These are phyloP conservation scores for Rhododendron kiyosumense DNA, from an alignment of 148 eudicot genomes.

Conservation along the genomic window DNA sequence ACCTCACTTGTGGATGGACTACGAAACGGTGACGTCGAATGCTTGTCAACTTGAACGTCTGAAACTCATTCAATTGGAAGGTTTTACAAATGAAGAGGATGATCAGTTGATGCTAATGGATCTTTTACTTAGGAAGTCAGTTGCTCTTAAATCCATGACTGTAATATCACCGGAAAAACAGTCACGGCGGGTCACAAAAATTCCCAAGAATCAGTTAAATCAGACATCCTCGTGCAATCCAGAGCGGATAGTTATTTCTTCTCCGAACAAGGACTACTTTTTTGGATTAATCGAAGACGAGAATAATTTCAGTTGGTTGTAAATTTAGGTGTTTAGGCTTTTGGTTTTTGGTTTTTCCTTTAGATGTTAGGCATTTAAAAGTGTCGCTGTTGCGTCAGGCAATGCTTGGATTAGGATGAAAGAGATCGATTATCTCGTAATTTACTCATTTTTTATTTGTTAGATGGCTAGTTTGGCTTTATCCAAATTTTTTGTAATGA, in stretches of 20 bases:
- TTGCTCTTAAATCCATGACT: too few relatives aligned
- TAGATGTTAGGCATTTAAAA: too few relatives aligned
- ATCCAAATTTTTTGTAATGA: too few relatives aligned
- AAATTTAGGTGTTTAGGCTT: background rate
- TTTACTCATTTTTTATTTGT: too few relatives aligned
- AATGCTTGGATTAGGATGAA: too few relatives aligned
- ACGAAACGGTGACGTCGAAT: background rate
- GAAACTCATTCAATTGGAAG: background rate
- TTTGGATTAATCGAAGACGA: background rate
- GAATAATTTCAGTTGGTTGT: background rate
- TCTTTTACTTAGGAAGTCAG: too few relatives aligned
- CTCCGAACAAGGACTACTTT: too few relatives aligned
- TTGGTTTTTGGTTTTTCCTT: too few relatives aligned
- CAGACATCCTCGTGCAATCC: background rate
- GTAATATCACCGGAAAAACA: background rate
- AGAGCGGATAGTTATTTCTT: background rate
- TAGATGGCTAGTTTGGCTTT: too few relatives aligned
- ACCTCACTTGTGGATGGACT: conserved; percentile 3
- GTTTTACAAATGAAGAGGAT: background rate
- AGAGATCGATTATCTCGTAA: too few relatives aligned
- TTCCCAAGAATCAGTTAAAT: background rate
- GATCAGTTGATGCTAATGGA: too few relatives aligned
- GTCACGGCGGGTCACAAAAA: background rate
- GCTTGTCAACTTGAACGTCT: background rate
- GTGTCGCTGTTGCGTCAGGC: too few relatives aligned